Evolutionary conservation across 148 eudicot species (phyloP), one percentile per base, ranked within the genome.

Genomic region (Cornus suecica): DNA sequence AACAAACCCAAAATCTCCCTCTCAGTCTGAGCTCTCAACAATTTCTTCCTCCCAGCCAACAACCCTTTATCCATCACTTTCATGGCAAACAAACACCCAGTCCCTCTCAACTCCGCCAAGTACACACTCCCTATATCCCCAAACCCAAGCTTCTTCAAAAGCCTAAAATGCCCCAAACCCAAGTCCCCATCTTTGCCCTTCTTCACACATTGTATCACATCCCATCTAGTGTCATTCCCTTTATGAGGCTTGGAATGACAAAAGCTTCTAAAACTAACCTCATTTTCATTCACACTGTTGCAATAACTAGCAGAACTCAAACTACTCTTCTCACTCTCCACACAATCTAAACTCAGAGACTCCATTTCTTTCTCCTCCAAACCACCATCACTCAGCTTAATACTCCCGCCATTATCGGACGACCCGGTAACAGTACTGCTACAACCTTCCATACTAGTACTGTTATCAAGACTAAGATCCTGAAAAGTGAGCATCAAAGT

Each of bases 111-210:
- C 83, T 93, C 95, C n/a, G 95, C 97, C 62, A 93, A 80, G 75
- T 93, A 93, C 10, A 93, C 97, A 61, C 91, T 93, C 75, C 97
- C 97, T 58, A 93, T 93, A 81, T 93, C 97, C 68, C 97, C 97
- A 85, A 86, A 90, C 22, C 97, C 97, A 54, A 93, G 79, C 80
- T 93, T 90, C 86, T 93, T 90, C 83, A 89, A 69, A 0, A 93
- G 81, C 88, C 86, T 86, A 81, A 93, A 93, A 79, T 90, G 90
- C 29, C 85, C 79, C 70, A 93, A 84, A 32, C 92, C 91, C 80
- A 93, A 67, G 41, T 81, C 91, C 66, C 93, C 92, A 81, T 90
- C 86, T 28, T 77, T 84, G 10, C 51, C 82, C 82, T 83, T 86
- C 23, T 83, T 86, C 23, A 92, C 83, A 76, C 74, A 58, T 71